phyloP scores from a whole-genome alignment of 2,329 filamentous ascomycete species.

The Calonectria leucothoes region DNA sequence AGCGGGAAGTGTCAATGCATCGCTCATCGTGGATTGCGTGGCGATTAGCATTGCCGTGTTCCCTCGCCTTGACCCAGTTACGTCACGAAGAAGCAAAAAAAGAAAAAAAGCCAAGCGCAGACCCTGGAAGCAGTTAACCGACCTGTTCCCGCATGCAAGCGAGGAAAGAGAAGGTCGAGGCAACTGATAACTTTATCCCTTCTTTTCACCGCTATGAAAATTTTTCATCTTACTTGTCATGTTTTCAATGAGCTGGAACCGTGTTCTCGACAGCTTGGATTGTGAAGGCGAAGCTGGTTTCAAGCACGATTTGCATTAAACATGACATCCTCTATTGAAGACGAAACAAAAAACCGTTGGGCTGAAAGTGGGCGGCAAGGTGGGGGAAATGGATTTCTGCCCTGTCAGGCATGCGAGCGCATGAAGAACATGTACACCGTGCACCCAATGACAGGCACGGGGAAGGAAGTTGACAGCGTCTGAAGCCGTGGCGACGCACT shows the following conservation, averaged over 20 bases:
- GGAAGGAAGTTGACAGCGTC: not conserved
- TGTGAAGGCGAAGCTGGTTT: not conserved
- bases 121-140: not conserved
- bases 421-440: not conserved
- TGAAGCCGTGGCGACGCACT: not conserved
- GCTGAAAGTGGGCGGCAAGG: not conserved
- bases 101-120: not conserved
- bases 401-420: not conserved
- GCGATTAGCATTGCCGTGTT: not conserved
- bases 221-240: not conserved
- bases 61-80: not conserved
- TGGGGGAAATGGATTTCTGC: not conserved
- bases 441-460: not conserved
- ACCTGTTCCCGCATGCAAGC: not conserved
- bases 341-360: not conserved
- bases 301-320: not conserved
- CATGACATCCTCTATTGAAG: not conserved
- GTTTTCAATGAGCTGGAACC: not conserved
- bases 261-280: not conserved
- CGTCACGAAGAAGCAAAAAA: not conserved
- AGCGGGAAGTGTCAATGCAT: not conserved
- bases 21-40: not conserved
- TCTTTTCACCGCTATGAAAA: not conserved
- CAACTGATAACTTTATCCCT: not conserved
- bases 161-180: not conserved